phyloP scores from a whole-genome alignment of 1,284 basidiomycete genomes.

The Papiliotrema terrestris region DNA sequence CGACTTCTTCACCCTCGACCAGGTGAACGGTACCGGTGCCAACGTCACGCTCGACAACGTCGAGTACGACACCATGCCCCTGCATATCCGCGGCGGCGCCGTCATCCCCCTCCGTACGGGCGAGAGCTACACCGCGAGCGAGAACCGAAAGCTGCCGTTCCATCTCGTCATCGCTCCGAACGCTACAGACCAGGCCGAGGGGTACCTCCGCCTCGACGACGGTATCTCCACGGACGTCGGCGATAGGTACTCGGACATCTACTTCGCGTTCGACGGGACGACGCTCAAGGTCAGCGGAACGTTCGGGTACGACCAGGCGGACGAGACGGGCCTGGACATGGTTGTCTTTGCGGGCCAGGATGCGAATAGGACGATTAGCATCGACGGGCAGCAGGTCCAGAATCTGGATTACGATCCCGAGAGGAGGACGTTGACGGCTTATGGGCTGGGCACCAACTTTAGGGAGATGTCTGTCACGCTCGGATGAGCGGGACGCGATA shows the following conservation, averaged over 20 bases:
- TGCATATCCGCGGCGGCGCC: constrained; percentile 61
- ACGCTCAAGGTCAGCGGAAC: constrained; percentile 53
- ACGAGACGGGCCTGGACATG: constrained; percentile 10
- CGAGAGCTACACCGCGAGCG: constrained; percentile 58
- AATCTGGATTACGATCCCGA: constrained; percentile 5
- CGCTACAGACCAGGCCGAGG: constrained; percentile 52
- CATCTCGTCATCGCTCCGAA: constrained; percentile 57
- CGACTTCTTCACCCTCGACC: constrained; percentile 68
- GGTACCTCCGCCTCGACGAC: constrained; percentile 62
- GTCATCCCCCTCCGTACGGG: constrained; percentile 57
- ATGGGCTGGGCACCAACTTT: constrained; percentile 1
- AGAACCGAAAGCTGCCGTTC: constrained; percentile 58
- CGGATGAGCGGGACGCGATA: not conserved
- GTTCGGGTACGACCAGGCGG: constrained; percentile 54
- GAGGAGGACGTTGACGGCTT: constrained; percentile 10
- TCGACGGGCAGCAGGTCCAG: constrained; percentile 10
- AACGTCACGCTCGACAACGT: constrained; percentile 37
- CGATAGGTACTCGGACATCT: constrained; percentile 50
- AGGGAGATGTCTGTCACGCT: constrained; percentile 4
- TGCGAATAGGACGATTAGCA: constrained; percentile 7
- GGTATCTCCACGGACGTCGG: constrained; percentile 57
- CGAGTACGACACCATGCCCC: constrained; percentile 60
- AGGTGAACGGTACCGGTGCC: constrained; percentile 48
- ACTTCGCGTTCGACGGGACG: constrained; percentile 52
- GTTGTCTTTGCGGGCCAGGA: constrained; percentile 21